A percentile compares a stretch with the other conserved stretches of the same genome.
Conservation (phyloP, 805 yeast species). For the Metschnikowia lachancei region DNA sequence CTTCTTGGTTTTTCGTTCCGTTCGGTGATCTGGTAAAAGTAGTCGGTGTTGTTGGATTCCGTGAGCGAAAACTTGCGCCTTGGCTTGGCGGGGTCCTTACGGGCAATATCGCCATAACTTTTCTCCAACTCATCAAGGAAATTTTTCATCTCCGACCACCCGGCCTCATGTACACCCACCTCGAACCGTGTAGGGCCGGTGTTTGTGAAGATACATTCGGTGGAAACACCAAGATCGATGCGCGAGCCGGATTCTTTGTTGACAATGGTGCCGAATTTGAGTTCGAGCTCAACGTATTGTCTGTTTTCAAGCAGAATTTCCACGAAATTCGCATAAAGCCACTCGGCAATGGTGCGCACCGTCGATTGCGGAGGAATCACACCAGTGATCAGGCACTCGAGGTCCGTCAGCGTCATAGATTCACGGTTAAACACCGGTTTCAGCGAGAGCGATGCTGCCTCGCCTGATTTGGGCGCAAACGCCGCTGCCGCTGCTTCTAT, state of each 20-base stretch:
- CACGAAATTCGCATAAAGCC: constrained; percentile 81
- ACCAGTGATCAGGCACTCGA: constrained; percentile 62
- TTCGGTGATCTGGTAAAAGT: constrained; percentile 57
- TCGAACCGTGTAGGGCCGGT: constrained; percentile 55
- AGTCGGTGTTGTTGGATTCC: constrained; percentile 62
- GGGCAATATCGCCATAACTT: constrained; percentile 41
- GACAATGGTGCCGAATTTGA: constrained; percentile 70
- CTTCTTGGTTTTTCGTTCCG: constrained; percentile 64
- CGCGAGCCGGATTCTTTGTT: constrained; percentile 62
- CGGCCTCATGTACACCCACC: constrained; percentile 62
- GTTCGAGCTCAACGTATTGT: constrained; percentile 62
- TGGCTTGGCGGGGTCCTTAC: constrained; percentile 28
- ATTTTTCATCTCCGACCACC: constrained; percentile 55
- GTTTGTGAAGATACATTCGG: constrained; percentile 64
- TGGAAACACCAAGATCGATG: constrained; percentile 60
- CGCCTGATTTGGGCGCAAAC: neutral
- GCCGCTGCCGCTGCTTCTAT: neutral
- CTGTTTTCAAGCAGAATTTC: constrained; percentile 58
- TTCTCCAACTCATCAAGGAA: constrained; percentile 56
- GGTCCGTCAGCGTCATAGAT: constrained; percentile 34
- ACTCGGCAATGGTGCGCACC: constrained; percentile 76
- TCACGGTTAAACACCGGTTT: constrained; percentile 31
- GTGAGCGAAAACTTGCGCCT: constrained; percentile 56
- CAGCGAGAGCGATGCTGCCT: constrained; percentile 11
- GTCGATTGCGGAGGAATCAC: constrained; percentile 76